Evolutionary conservation across 139 green algal species (phyloP), one percentile per base, ranked within the genome.

Genomic region (Protoeuglena noctilucae): DNA sequence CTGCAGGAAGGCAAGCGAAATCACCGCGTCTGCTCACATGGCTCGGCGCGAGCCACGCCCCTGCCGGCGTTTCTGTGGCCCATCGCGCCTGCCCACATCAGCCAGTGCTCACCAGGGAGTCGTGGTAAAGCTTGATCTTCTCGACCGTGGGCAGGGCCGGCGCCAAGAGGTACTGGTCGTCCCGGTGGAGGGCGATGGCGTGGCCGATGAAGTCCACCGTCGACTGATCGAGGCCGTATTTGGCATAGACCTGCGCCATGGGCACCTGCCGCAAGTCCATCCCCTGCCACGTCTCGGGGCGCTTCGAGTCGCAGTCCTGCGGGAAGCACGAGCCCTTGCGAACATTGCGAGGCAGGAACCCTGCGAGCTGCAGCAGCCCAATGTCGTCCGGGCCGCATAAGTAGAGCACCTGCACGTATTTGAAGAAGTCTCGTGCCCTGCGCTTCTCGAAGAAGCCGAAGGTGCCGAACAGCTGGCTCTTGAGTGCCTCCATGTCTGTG

Each of bases 131-230:
- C 78, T 94, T 93, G 52, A 95, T 82, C 61, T 81, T 86, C 46
- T 71, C 46, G 19, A 95, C 89, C 1, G 87, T 93, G 23, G 71
- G 52, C 31, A 85, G 48, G 0, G 85, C 90, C 2, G 88, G 81
- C 63, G 82, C 51, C 25, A 60, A 17, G 21, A 84, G 46, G 69
- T 80, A 88, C 3, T 29, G 34, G 12, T 76, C 65, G 48, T 77
- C 62, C 28, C 62, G 63, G 66, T 96, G 75, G 58, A 96, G 78
- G 18, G 88, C 88, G n/a, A 97, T 41, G n/a, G 87, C 78, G 63
- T 97, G 89, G 17, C 91, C 91, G 29, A 98, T 81, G 62, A 98
- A 98, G 53, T 98, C 89, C 29, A 89, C 78, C 4, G 82, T 91
- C 54, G 72, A 69, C 25, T 72, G 62, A 9, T 83, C 75, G 28